Base-by-base conservation (phyloP, 352 stramenopile species). In the Phytophthora sojae region DNA sequence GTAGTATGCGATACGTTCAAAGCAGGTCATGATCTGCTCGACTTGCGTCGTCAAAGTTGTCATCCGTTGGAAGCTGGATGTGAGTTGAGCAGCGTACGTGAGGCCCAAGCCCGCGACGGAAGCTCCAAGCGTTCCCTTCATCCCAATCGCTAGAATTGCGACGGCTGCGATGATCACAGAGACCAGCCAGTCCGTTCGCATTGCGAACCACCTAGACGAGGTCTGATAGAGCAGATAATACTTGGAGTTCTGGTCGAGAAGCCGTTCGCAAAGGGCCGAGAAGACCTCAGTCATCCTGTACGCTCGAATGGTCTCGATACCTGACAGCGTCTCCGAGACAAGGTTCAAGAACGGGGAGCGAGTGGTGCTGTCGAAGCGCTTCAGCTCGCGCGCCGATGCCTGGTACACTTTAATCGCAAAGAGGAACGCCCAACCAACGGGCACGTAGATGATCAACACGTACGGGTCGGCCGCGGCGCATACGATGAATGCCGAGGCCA, bases 291-390 rank as follows among this genome's bases (percentile, higher is more conserved):
- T 63, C 79, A 87, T 85, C n/a, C 76, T 74, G 73, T 84, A 96
- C 17, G 88, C 81, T 39, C 96, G 90, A 11, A 99, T 97, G 1
- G 92, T 99, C 4, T 90, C 68, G 9, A 99, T 86, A 7, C 97
- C 97, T 50, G 88, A 90, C 5, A 99, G 73, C 4, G 88, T 98
- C 79, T 99, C 96, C 4, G 83, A 86, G 30, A 99, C 89, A 47
- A 98, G 76, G 8, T 90, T 90, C 75, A 98, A 98, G 35, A 99
- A 92, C 3, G 97, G 97, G 25, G 90, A 85, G 4, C 80, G 79
- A 2, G 78, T 77, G 19, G 98, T 80, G 15, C 91, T 92, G 65
- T 99, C 97, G 19, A 99, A 83, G 15, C 97, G 89, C 76, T 99
- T 98, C 3, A 99, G 67, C 69, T 99, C 96, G n/a, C 83, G 73